Evolutionary conservation across 352 stramenopile species (phyloP), one percentile per base, ranked within the genome.

Genomic region (Pythium oligandrum): DNA sequence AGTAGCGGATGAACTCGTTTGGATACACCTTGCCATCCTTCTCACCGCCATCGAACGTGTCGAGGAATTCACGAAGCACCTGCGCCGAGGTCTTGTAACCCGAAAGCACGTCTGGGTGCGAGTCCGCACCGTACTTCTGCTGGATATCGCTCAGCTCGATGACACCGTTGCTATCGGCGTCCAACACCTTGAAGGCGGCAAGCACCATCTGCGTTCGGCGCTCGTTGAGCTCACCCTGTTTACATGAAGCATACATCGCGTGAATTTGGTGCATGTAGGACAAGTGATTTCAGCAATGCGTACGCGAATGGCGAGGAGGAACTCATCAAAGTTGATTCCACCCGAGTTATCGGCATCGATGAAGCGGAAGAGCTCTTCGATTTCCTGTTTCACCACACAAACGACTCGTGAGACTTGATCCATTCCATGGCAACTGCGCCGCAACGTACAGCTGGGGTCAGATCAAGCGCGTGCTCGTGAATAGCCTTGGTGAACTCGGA

Each of bases 1-100:
- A 96, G 75, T 97, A 97, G 49, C 86, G 82, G 42, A 90, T 55
- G 46, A 96, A 97, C 60, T 97, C 86, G 44, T 72, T 72, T 43
- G 70, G 68, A 38, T 88, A 78, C 37, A 97, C 86, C 65, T 90
- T 89, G 52, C 81, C 83, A 46, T 95, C 83, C 65, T 90, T 90
- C 53, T 92, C 75, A n/a, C 74, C 75, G n/a, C 80, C 79, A 55
- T 96, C 86, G 45, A 94, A 94, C 17, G 77, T 91, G 56, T 94
- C 83, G 4, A 96, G 53, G 55, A 96, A 95, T 44, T 96, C 86
- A 7, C 75, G 62, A 12, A 96, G 67, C 34, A 93, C 70, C 11
- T 93, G 61, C 48, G 92, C 73, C 56, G 71, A 68, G 4, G 76
- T 90, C 61, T 86, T 84, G 43, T 67, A 64, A 32, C 86, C 80